Evolutionary conservation across 805 yeast genomes (phyloP).

Genomic region (Yarrowia deformans): DNA sequence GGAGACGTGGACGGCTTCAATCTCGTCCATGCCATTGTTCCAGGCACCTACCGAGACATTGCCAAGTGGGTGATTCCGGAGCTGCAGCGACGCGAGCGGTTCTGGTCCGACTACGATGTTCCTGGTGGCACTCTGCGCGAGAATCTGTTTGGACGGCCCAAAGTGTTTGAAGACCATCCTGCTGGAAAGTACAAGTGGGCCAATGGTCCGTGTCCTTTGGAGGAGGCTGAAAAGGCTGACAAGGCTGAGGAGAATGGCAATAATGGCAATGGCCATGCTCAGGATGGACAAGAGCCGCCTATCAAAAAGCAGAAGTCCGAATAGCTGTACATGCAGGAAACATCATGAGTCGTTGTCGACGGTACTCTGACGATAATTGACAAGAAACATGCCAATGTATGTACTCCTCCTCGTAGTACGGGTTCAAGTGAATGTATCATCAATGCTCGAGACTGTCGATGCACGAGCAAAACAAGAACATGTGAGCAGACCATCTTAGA

Average conservation of each 20-base stretch:
- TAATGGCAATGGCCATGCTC: neutral
- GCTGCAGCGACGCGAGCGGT: conserved; percentile 51
- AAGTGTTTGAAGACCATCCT: conserved; percentile 42
- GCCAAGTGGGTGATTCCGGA: conserved; percentile 53
- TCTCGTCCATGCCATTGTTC: conserved; percentile 52
- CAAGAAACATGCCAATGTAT: too few relatives aligned
- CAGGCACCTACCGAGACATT: conserved; percentile 53
- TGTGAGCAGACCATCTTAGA: too few relatives aligned
- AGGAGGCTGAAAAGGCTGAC: too few relatives aligned
- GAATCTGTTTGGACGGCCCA: conserved; percentile 45
- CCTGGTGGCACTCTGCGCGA: conserved; percentile 53
- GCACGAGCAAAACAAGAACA: too few relatives aligned
- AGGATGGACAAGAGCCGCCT: neutral
- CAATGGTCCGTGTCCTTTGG: neutral
- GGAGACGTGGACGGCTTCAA: conserved; percentile 57
- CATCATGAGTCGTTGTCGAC: too few relatives aligned
- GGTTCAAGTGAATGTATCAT: too few relatives aligned
- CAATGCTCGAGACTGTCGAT: too few relatives aligned
- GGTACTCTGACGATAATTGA: too few relatives aligned
- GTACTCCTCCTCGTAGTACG: too few relatives aligned
- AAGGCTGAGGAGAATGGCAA: neutral
- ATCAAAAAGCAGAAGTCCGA: conserved; percentile 6
- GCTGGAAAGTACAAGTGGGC: conserved; percentile 36
- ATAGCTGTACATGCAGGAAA: too few relatives aligned
- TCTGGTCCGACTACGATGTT: conserved; percentile 52